Evolutionary conservation across 495 filamentous ascomycete species (phyloP), one percentile per base, ranked within the genome.

Genomic region (Tuber umbilicatum): DNA sequence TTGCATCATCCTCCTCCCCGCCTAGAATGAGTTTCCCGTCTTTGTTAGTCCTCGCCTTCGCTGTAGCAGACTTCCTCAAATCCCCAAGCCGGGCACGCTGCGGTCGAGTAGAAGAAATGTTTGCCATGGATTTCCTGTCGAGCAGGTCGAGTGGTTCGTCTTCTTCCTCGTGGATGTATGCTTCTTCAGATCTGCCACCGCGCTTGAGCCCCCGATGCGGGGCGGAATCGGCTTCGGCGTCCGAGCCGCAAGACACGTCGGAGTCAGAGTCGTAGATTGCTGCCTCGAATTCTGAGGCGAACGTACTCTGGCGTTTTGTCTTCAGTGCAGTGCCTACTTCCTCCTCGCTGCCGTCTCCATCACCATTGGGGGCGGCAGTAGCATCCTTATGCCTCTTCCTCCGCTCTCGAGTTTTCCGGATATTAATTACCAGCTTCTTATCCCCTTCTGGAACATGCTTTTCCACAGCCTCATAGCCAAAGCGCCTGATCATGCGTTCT

Each of bases 141-240:
- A 99, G 88, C 38, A 99, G 87, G 85, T 99, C 95, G 42, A 99
- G 89, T 1, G 95, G 95, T 83, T 97, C 94, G 80, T 96, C 91
- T 74, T 94, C 91, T 75, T 93, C 90, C 85, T 98, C 96, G 77
- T 94, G 87, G 82, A 98, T 98, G 84, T 95, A 98, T 68, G 90
- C 89, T 69, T 87, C 87, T 68, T 87, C 86, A 72, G 89, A 87
- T 79, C 87, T 89, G 72, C 86, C 86, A 37, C 81, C 82, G 45
- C 81, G 85, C 70, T 83, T 86, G 42, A 84, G 85, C 79, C 86
- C 86, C 31, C 80, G 83, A 69, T 83, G 82, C 78, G 74, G 79
- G 73, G 78, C 83, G 55, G 83, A 78, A 77, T 77, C 70, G 86
- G 88, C 85, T 71, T 91, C 90, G 70, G 86, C 86, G 70, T 86